Base-by-base conservation (phyloP, 2,329 filamentous ascomycete genomes). In the Didymella sp. region DNA sequence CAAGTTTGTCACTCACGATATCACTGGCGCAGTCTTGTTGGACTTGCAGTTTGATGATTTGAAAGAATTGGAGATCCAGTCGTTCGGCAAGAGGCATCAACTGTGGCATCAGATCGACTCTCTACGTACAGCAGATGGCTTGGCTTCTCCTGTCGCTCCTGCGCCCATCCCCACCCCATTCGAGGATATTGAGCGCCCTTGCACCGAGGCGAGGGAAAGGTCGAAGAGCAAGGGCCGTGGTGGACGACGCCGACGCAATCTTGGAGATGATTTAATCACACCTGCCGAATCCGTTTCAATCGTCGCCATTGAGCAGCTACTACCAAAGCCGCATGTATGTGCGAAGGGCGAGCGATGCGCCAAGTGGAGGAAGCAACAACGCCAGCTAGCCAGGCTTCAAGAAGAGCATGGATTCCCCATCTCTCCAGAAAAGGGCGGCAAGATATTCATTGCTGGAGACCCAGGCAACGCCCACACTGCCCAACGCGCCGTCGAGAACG, bases 21-120 rank as follows among this genome's bases (percentile, higher is more conserved):
- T 99, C 74, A 92, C 89, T 24, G 94, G 94, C 13, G 84, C 87
- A 4, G 91, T 98, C 53, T 80, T 98, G 19, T 87, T 96, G 49
- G 92, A 94, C n/a, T 80, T 99, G 40, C 92, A 96, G 72, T 93
- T 94, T 66, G 92, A 96, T 62, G 93, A 95, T 68, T 79, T 95
- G 54, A 89, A 89, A 74, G 91, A 95, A 76, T 83, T 95, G 17
- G 88, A 88, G 63, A 94, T 95, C 53, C 82, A 85, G 58, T 94
- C 91, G 1, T 94, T 95, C 71, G 91, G 91, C 40, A 89, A 93
- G 66, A 83, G 91, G 58, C 91, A 89, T 65, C 87, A 87, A 69
- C 80, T 94, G 13, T 95, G 91, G 91, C 87, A 89, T 67, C 87
- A 92, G 72, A 91, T 95, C 58, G 87, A 90, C 73, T 79, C 83